Evolutionary conservation across 176 grass and related monocot species (phyloP).

Genomic region (Pontederia crassipes): DNA sequence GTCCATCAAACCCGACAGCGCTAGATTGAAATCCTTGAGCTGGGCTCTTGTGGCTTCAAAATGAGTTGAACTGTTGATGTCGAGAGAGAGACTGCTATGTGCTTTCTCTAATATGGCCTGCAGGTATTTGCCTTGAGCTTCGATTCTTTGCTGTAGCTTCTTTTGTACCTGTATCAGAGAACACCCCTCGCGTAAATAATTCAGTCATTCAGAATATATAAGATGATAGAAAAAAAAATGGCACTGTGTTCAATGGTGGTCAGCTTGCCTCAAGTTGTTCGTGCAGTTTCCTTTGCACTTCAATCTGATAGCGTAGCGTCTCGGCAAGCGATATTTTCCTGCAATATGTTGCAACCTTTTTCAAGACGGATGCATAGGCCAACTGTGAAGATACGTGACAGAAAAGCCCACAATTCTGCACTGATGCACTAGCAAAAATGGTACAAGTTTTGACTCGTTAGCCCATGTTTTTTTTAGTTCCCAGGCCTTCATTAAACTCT

Average conservation of each 20-base stretch:
- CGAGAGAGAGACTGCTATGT: conserved; percentile 46
- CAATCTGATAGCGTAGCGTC: conserved; percentile 63
- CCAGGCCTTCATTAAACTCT: too few relatives aligned
- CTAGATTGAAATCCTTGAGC: conserved; percentile 59
- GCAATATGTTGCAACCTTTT: background rate
- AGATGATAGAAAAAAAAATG: background rate
- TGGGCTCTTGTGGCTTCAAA: conserved; percentile 45
- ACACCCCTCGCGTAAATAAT: background rate
- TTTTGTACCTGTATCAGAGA: conserved; percentile 64
- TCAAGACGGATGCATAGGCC: conserved; percentile 15
- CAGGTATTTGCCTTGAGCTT: conserved; percentile 96
- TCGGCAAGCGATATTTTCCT: conserved; percentile 75
- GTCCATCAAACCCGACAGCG: conserved; percentile 51
- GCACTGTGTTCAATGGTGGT: background rate
- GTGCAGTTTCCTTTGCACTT: conserved; percentile 71
- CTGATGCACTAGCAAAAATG: background rate
- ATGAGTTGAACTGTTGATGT: conserved; percentile 24
- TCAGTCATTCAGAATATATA: background rate
- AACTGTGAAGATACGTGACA: background rate
- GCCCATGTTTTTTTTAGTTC: too few relatives aligned
- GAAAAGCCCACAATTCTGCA: too few relatives aligned
- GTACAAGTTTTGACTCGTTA: too few relatives aligned
- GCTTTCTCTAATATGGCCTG: conserved; percentile 70
- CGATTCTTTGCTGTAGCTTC: conserved; percentile 85
- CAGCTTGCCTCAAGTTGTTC: conserved; percentile 65